phyloP scores from a whole-genome alignment of 169 alveolate genomes.

The Toxoplasma gondii region DNA sequence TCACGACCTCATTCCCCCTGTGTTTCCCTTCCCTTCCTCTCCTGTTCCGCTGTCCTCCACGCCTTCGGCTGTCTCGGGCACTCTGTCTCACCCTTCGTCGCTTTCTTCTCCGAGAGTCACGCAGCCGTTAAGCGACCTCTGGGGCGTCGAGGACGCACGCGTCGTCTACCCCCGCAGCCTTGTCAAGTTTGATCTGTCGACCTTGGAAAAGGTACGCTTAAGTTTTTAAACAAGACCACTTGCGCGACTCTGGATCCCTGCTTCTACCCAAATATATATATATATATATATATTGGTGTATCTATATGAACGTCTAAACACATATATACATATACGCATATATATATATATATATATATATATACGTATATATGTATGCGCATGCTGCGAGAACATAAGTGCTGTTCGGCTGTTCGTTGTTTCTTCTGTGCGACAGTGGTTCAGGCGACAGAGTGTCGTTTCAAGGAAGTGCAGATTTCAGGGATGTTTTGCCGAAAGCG shows the following conservation, averaged over 20 bases:
- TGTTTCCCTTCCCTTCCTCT: conserved; percentile 35
- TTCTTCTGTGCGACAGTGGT: no score
- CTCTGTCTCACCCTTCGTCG: background rate
- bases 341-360: no score
- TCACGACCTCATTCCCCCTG: conserved; percentile 55
- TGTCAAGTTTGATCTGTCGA: background rate
- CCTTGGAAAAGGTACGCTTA: background rate
- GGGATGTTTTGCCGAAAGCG: no score
- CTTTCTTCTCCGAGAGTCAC: background rate
- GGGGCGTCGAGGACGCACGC: background rate
- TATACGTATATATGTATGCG: no score
- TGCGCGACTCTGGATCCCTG: background rate
- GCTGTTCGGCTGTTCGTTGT: no score
- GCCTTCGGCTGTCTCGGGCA: background rate
- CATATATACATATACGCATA: no score
- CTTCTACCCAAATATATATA: background rate
- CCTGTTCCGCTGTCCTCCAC: background rate
- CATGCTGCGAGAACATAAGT: no score
- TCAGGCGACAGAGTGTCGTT: no score
- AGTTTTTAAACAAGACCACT: no score
- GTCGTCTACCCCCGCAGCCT: background rate
- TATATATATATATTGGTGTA: no score
- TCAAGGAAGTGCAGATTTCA: no score
- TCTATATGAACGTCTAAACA: no score
- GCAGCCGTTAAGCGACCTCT: background rate